Evolutionary conservation across 2,329 filamentous ascomycete species (phyloP), one percentile per base, ranked within the genome.

Genomic region (Paecilomyces fulvus): DNA sequence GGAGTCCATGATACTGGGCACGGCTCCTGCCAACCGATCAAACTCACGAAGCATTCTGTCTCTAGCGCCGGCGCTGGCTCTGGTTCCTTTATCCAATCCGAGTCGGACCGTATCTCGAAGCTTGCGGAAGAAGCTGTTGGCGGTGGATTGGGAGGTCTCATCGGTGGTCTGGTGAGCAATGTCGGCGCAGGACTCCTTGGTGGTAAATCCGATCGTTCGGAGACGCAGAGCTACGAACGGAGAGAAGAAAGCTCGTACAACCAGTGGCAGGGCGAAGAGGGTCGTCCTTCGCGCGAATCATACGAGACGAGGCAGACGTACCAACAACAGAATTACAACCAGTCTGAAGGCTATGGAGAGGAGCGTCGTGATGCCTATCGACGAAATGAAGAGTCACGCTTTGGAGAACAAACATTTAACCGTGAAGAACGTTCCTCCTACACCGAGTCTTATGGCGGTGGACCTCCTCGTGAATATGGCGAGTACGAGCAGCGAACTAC

Each of bases 1-100:
- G 90, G 89, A 28, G 87, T 92, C 10, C 75, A 90, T 14, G 91
- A 96, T 71, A 86, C 83, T 54, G 92, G 92, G 5, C 90, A 96
- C 68, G 90, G 90, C 53, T 95, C 90, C 67, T 85, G 89, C 58
- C 91, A 91, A 72, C 84, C 84, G 14, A 78, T 96, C 10, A 82
- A 85, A 61, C 88, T 95, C 82, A 84, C 85, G 60, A 91, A 88
- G 54, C 65, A 61, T 57, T 69, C 60, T 54, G 58, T 64, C 50
- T 62, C 57, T n/a, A 12, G 33, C n/a, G 65, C 60, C 7, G 60
- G 60, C 23, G 58, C 58, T 53, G 60, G 57, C 33, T 52, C 61
- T n/a, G 37, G n/a, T 17, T 43, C 37, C 37, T 43, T 43, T 17
- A 17, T 17, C n/a, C 37, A 43, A 17, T 43, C 37, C 14, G 37